A percentile compares a stretch with the other conserved stretches of the same genome.
Evolutionary conservation across 495 filamentous ascomycete species (phyloP).

Genomic region (Pseudomonodictys pantanalensis): DNA sequence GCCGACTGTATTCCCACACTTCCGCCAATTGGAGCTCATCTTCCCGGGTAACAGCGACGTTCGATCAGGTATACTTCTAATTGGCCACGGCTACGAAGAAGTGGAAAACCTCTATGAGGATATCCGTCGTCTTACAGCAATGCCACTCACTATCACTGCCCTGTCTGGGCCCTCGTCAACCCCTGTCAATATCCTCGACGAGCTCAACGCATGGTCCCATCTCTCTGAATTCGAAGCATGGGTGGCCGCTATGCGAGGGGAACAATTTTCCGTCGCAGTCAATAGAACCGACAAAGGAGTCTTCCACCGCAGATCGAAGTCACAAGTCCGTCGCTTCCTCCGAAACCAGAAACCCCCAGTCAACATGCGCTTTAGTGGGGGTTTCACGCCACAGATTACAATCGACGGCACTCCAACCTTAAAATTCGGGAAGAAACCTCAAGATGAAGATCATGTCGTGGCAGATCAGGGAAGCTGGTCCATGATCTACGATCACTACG

Average conservation of each 20-base stretch:
- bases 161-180: not conserved
- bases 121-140: not conserved
- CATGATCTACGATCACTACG: no score
- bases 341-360: not conserved
- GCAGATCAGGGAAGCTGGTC: not conserved
- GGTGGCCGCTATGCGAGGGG: not conserved
- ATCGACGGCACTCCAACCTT: not conserved
- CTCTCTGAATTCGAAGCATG: not conserved
- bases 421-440: not conserved
- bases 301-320: not conserved
- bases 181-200: not conserved
- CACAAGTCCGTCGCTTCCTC: not conserved
- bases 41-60: not conserved
- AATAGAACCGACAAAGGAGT: not conserved
- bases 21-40: not conserved
- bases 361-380: not conserved
- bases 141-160: not conserved
- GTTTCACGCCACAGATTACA: not conserved
- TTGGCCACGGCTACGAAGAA: not conserved
- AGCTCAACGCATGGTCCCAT: not conserved
- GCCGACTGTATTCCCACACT: not conserved
- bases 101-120: not conserved
- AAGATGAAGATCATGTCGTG: not conserved
- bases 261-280: not conserved
- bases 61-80: not conserved